phyloP scores from a whole-genome alignment of 1,139 yeast species.

The Williopsis jadinii region DNA sequence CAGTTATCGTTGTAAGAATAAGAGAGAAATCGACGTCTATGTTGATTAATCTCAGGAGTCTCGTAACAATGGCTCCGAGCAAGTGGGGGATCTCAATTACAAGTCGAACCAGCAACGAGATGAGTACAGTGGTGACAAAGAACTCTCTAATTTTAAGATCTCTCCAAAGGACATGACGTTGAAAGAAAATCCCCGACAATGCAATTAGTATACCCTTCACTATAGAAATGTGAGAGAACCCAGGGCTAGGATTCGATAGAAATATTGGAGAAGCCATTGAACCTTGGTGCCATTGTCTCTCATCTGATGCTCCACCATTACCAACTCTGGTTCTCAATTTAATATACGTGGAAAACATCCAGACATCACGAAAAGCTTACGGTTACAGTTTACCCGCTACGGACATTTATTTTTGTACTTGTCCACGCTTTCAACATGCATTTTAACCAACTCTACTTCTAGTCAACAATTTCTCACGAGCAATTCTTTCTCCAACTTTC shows the following conservation, averaged over 20 bases:
- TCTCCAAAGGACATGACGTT: constrained; percentile 11
- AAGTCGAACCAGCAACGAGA: constrained; percentile 7
- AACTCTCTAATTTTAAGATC: constrained; percentile 7
- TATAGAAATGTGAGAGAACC: constrained; percentile 9
- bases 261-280: constrained; percentile 15
- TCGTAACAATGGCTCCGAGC: background rate
- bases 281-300: no score
- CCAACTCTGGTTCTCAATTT: no score
- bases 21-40: background rate
- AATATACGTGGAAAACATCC: no score
- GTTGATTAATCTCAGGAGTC: background rate
- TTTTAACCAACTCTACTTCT: background rate
- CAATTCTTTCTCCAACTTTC: constrained; percentile 33
- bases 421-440: background rate
- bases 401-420: background rate
- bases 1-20: background rate
- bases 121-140: constrained; percentile 4
- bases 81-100: background rate
- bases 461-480: constrained; percentile 1
- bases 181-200: constrained; percentile 12
- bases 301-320: no score
- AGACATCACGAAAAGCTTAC: no score
- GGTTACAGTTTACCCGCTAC: no score
- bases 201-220: constrained; percentile 15
- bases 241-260: constrained; percentile 12